These are phyloP conservation scores for Dorcoceras hygrometricum DNA, from an alignment of 257 asterid genomes.

Conservation along the genomic window DNA sequence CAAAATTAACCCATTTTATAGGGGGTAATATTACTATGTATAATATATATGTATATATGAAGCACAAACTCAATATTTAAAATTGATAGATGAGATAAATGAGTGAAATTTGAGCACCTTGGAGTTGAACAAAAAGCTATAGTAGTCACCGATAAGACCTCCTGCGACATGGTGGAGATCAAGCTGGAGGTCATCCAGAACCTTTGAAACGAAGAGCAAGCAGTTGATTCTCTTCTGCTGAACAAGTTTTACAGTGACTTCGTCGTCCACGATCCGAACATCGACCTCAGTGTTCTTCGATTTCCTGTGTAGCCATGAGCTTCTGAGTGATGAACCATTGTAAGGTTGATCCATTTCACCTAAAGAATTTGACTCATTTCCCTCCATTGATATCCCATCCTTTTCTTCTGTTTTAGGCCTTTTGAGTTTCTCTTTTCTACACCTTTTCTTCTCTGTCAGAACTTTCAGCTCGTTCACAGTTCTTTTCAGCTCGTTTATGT, in stretches of 20 bases:
- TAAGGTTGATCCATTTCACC: slow-evolving; percentile 49
- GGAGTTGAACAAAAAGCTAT: slow-evolving; percentile 75
- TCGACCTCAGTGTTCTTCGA: slow-evolving; percentile 81
- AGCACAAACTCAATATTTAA: neutral
- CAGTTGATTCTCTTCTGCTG: slow-evolving; percentile 89
- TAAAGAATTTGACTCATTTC: slow-evolving; percentile 31
- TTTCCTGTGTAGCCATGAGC: slow-evolving; percentile 92
- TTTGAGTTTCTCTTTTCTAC: slow-evolving; percentile 54
- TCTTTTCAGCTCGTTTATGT: slow-evolving; percentile 67
- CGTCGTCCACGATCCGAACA: slow-evolving; percentile 72
- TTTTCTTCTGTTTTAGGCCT: slow-evolving; percentile 51
- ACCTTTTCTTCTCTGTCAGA: slow-evolving; percentile 69
- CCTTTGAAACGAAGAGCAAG: slow-evolving; percentile 63
- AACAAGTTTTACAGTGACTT: slow-evolving; percentile 81
- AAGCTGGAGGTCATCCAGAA: slow-evolving; percentile 76
- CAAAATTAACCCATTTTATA: too few species aligned
- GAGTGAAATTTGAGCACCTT: slow-evolving; percentile 45
- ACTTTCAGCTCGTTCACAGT: slow-evolving; percentile 51
- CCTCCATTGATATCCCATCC: slow-evolving; percentile 24
- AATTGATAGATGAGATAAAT: neutral
- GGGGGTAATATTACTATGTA: too few species aligned
- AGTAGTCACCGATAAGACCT: slow-evolving; percentile 84
- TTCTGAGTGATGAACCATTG: slow-evolving; percentile 48
- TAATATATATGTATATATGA: too few species aligned
- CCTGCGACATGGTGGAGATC: slow-evolving; percentile 94